Base-by-base conservation (phyloP, 768 basidiomycete species). In the Dendrothele bispora region DNA sequence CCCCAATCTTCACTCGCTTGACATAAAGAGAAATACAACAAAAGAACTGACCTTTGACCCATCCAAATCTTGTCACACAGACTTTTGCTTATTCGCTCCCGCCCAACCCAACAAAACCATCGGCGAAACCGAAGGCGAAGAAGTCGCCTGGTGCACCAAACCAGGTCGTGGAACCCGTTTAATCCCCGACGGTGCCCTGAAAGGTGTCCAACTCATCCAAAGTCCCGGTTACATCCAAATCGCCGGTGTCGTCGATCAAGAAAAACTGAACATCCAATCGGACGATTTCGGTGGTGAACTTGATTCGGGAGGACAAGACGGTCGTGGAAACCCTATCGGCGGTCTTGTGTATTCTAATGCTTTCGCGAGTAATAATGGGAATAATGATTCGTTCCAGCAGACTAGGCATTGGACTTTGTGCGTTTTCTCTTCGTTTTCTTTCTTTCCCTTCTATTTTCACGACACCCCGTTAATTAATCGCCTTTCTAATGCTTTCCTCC, bases 71-170 rank as follows among this genome's bases (percentile, higher is more conserved):
- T 15, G 25, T 40, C 8, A 20, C 7, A 22, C 43, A 80, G 82
- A 84, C 59, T 84, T 79, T 56, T 84, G 83, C 45, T 50, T 84
- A 0, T 84, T 78, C 75, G 79, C 72, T 2, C 78, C 83, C 3
- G 52, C 71, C 2, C 62, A 61, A 22, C 65, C 72, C 11, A 71
- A 77, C 59, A 65, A 72, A 15, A 69, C 73, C 37, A 82, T 88
- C 48, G 79, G 74, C 22, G 75, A 84, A 46, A 74, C 74, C 2
- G 86, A 88, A 57, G 77, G 72, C 30, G 64, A 78, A 48, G 79
- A 77, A 55, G 83, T 88, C 11, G 77, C 84, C 2, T 89, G 79
- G 77, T 90, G 85, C 68, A 76, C 78, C n/a, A 77, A 83, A 61
- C 67, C 68, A 7, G 79, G 79, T 3, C 74, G 72, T 43, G 87